Conservation (phyloP, 371 early-diverging fungal genomes). For the Mortierella polycephala region DNA sequence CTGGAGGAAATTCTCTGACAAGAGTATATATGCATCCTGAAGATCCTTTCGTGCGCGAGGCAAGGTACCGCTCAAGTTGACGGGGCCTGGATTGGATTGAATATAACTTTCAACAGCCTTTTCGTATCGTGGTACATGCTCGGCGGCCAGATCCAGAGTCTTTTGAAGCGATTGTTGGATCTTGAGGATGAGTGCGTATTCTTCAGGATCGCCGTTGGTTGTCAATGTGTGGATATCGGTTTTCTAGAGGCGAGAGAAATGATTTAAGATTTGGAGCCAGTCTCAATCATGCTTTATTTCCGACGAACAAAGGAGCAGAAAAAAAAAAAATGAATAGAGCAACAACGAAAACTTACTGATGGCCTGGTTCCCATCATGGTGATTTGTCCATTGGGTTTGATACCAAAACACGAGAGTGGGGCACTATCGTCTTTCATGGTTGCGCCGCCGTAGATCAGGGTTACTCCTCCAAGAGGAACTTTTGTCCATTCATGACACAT, state of each 20-base stretch:
- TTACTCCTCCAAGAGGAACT: slow-evolving; percentile 42
- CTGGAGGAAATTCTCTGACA: slow-evolving; percentile 69
- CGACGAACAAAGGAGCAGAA: neutral
- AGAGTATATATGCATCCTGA: slow-evolving; percentile 59
- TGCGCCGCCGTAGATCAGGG: slow-evolving; percentile 56
- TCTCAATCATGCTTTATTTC: slow-evolving; percentile 48
- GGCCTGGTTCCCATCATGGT: slow-evolving; percentile 65
- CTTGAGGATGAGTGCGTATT: slow-evolving; percentile 46
- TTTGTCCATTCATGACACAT: slow-evolving; percentile 37
- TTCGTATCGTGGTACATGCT: slow-evolving; percentile 49
- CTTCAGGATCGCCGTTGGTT: slow-evolving; percentile 59
- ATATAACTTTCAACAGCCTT: slow-evolving; percentile 34
- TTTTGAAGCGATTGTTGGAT: slow-evolving; percentile 47
- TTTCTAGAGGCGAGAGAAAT: slow-evolving; percentile 29
- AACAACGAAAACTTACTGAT: slow-evolving; percentile 55
- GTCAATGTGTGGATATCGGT: slow-evolving; percentile 57
- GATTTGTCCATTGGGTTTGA: slow-evolving; percentile 61
- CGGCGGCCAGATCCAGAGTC: slow-evolving; percentile 22
- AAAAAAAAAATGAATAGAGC: neutral
- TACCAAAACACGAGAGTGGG: slow-evolving; percentile 62
- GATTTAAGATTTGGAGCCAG: too few relatives aligned
- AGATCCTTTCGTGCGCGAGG: slow-evolving; percentile 52
- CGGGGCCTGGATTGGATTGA: slow-evolving; percentile 14
- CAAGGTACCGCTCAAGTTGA: slow-evolving; percentile 3
- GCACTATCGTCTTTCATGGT: slow-evolving; percentile 74